Percentiles rank a stretch among this genome's conserved stretches.
phyloP scores from a whole-genome alignment of 305 asterid genomes.

The Fraxinus nigra region DNA sequence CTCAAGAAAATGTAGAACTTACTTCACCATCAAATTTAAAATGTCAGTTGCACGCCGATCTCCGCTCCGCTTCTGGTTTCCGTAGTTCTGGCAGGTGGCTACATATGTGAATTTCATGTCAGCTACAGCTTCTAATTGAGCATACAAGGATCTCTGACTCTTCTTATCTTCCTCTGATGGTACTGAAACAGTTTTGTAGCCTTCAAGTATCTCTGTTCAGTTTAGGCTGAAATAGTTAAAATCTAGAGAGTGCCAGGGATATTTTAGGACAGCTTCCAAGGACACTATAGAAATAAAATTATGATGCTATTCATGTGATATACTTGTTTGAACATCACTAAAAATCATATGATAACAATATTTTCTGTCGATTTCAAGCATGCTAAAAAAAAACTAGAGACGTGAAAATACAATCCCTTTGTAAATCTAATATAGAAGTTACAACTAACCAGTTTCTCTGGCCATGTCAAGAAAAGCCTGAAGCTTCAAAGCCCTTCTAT shows the following conservation, averaged over 20 bases:
- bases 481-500: slow-evolving; percentile 96
- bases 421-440: slow-evolving; percentile 5
- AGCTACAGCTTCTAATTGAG: slow-evolving; percentile 93
- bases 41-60: slow-evolving; percentile 99
- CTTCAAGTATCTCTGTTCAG: slow-evolving; percentile 80
- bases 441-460: slow-evolving; percentile 59
- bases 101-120: slow-evolving; percentile 98
- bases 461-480: slow-evolving; percentile 99
- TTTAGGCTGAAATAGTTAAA: slow-evolving; percentile 21
- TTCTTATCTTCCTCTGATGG: slow-evolving; percentile 87
- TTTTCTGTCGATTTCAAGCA: not conserved
- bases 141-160: slow-evolving; percentile 90
- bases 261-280: not conserved
- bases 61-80: slow-evolving; percentile 92
- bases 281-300: not conserved
- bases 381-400: slow-evolving; percentile 14
- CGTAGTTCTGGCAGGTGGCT: slow-evolving; percentile 97
- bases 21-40: slow-evolving; percentile 97
- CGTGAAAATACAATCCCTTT: slow-evolving; percentile 19
- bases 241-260: not conserved
- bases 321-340: slow-evolving; percentile 1
- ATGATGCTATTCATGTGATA: not conserved
- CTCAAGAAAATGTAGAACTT: slow-evolving; percentile 35
- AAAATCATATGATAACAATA: slow-evolving; percentile 1
- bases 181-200: slow-evolving; percentile 71